Evolutionary conservation across 2,329 filamentous ascomycete species (phyloP), one percentile per base, ranked within the genome.

Genomic region (Didymella exigua): DNA sequence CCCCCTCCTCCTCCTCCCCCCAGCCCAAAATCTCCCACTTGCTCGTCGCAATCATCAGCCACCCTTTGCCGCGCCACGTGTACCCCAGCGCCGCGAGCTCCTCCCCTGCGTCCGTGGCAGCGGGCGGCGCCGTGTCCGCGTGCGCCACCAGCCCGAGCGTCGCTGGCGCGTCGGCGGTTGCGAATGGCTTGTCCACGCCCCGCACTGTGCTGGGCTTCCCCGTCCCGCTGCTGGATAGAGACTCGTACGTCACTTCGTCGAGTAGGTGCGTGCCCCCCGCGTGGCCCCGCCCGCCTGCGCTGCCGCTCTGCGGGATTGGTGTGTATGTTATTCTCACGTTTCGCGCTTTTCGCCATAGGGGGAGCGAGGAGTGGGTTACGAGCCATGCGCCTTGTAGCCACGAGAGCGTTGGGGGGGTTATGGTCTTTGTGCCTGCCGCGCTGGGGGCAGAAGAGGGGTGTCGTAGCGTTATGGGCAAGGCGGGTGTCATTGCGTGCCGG

Each of bases 1-100:
- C 81, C 73, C 75, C 75, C 5, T 75, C 78, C 13, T 75, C 71
- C 19, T 78, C 75, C 69, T 88, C 83, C 5, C 90, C 90, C 81
- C 85, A 93, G 3, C 88, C 90, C 16, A 96, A 75, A 2, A 95
- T 77, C 79, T 96, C 90, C 91, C 91, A 96, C 68, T 91, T 86
- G 40, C 84, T 88, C 14, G 80, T 83, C 23, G 89, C 88, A 62
- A 93, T 86, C 71, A 82, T 83, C 58, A 96, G 75, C 84, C 82
- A 84, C 8, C 90, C 89, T 67, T 86, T 90, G 8, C 91, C 91
- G 41, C 89, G 81, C 91, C 91, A 96, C 65, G 88, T 62, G 48
- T 74, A 77, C 2, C 58, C 68, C 26, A 72, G 55, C 38, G 63
- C 70, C 90, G 67, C 64, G 14, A 65, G 40, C 6, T 56, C 73